Evolutionary conservation across 2,329 filamentous ascomycete species (phyloP), one percentile per base, ranked within the genome.

Genomic region (Penicillium sp.): DNA sequence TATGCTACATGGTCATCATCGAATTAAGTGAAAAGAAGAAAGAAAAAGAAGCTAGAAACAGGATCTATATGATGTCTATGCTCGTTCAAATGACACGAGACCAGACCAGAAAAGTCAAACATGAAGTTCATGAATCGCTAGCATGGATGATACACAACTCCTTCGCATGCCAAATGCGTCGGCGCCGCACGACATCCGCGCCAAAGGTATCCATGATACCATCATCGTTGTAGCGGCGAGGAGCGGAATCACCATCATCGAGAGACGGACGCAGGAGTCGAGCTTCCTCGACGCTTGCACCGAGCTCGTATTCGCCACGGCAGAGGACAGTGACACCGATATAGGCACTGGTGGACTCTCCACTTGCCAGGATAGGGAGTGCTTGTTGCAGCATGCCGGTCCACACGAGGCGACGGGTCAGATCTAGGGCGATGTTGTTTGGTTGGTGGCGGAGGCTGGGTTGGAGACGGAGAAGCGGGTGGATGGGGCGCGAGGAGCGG

Each of bases 321-420:
- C 89, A 92, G 34, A 96, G 82, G 32, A 88, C 83, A 40, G 89
- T 89, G 42, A 92, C 81, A 5, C 89, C 89, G 4, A 95, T 74
- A 1, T 81, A 79, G 22, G 89, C 79, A 58, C 87, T 82, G 0
- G 81, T 79, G n/a, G 75, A 82, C 43, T 82, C 78, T 5, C 84
- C 82, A 0, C 85, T 83, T 6, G 75, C 73, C 1, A 96, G 70
- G 7, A 83, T 69, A 0, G 88, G 85, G 0, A 96, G 76, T 2
- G 84, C 80, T 67, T 87, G 87, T 74, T 97, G 92, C 55, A 96
- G 74, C 31, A 89, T 86, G 1, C 92, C 92, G 61, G 91, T 93
- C 87, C 90, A 94, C 1, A 87, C 87, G 52, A 96, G 82, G 61
- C 91, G 90, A 67, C 90, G 87, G 40, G 89, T 89, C 54, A 93